Base-by-base conservation (phyloP, 176 grass and related monocot species). In the Paspalum notatum region DNA sequence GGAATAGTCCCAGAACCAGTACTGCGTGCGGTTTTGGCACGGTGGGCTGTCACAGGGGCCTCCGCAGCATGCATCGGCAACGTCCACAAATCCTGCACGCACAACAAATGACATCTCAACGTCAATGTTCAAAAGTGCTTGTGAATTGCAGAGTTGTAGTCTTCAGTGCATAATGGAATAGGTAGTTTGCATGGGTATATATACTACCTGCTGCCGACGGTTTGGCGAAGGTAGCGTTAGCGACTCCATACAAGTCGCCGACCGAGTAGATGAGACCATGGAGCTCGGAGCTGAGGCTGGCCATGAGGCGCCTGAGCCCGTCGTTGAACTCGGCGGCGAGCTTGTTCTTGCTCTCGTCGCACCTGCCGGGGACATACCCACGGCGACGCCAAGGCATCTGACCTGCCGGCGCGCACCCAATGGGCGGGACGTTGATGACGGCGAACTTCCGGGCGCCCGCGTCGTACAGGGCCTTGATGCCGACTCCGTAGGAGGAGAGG, bases 381-480 rank as follows among this genome's bases (percentile, higher is more conserved):
- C 45, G 45, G 45, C 45, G 6, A n/a, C 54, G 54, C 54, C 54
- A 56, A 0, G 6, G 20, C 54, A 7, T 9, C 18, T 16, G 18
- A 1, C 58, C 58, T 1, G 24, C 66, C 8, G 85, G 53, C 11
- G 16, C 3, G 54, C 72, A 88, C 10, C 72, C 72, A 15, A 83
- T 22, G 45, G 52, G 85, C 5, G 52, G 40, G 5, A 38, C 18
- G 63, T 69, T 82, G 38, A 82, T 9, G 66, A 87, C 37, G 0
- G 38, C 78, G 11, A 87, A 41, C 63, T 68, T 87, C 71, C 85
- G 76, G 9, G 85, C 85, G 0, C 85, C 70, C n/a, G 48, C 39
- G 8, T 38, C 6, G 32, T 76, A 68, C 24, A 87, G 2, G 27
- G 48, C 16, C 13, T 3, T 24, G 18, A 88, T 40, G 44, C 11